Evolutionary conservation across 225 moss, liverwort and hornwort genomes (phyloP).

Genomic region (Lunularia cruciata): DNA sequence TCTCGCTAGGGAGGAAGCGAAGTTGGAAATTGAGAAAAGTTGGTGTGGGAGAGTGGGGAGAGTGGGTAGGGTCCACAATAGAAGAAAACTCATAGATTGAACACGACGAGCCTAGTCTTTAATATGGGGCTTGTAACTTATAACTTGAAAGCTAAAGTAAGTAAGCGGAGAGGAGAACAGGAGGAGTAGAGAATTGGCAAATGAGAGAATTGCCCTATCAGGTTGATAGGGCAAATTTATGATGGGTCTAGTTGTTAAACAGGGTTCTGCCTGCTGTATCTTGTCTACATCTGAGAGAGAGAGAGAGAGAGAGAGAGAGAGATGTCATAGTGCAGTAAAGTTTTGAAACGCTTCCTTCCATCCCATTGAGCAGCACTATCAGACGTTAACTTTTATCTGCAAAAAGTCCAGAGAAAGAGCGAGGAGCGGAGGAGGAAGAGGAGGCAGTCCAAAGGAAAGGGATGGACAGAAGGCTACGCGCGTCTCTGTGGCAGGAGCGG

Average conservation of each 20-base stretch:
- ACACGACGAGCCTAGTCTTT: background rate
- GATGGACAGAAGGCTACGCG: constrained; percentile 10
- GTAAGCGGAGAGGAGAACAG: background rate
- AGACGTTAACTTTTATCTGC: background rate
- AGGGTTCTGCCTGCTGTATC: background rate
- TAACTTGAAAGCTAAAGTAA: too few relatives aligned
- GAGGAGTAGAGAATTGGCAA: background rate
- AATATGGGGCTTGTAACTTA: background rate
- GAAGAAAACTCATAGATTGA: constrained; percentile 1
- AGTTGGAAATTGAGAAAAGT: background rate
- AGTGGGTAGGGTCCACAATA: constrained; percentile 7
- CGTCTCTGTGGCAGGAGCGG: constrained; percentile 18
- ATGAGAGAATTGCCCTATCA: background rate
- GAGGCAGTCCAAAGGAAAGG: background rate
- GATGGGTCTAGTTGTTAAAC: constrained; percentile 6
- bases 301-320: background rate
- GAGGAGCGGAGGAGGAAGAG: background rate
- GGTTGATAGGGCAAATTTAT: background rate
- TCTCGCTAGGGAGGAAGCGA: background rate
- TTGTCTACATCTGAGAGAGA: background rate
- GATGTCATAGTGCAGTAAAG: background rate
- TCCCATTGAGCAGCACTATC: background rate
- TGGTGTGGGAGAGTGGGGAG: background rate
- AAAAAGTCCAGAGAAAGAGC: background rate
- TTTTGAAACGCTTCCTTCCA: constrained; percentile 1